Base-by-base conservation (phyloP, 2,329 filamentous ascomycete species). In the Coniochaeta hoffmannii region DNA sequence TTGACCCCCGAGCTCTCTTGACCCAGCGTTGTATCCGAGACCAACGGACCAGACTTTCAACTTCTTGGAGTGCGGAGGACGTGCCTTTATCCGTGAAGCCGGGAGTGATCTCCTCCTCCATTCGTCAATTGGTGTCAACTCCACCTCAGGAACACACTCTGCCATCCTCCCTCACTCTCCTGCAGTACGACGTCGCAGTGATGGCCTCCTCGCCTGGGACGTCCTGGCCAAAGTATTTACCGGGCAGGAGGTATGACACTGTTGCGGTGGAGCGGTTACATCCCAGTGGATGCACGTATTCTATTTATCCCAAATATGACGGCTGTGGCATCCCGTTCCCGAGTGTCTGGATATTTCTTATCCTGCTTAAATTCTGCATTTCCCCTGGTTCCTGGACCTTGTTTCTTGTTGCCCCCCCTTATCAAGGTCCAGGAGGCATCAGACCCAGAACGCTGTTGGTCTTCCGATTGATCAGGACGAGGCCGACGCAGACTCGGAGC, bases 21-120 rank as follows among this genome's bases (percentile, higher is more conserved):
- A 46, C 41, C 19, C 41, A 12, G 41, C 19, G 41, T 46, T 28
- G 41, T 22, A 46, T 14, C 41, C 22, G 41, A 41, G n/a, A 41
- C 17, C 19, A 12, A 41, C 36, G 17, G 36, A 46, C 41, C 41
- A 46, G 15, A 12, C 14, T 26, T 15, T 46, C 9, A 22, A 11
- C 41, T 12, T 22, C 3, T 41, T 41, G 36, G 36, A 11, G 41
- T 44, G 41, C 36, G 36, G 36, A 41, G 41, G 41, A 46, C 11
- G 41, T 46, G 41, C 24, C 41, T 46, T 46, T 46, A 46, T n/a
- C 41, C 41, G 41, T 46, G 41, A 46, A 46, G 41, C 41, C 41
- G 41, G 41, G 41, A 46, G 36, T 28, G 41, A 46, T 46, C 22
- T 46, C 41, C 22, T 5, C 17, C 35, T 36, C 35, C 35, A 36